phyloP scores from a whole-genome alignment of 345 rosid species.

The Schrenkiella parvula region DNA sequence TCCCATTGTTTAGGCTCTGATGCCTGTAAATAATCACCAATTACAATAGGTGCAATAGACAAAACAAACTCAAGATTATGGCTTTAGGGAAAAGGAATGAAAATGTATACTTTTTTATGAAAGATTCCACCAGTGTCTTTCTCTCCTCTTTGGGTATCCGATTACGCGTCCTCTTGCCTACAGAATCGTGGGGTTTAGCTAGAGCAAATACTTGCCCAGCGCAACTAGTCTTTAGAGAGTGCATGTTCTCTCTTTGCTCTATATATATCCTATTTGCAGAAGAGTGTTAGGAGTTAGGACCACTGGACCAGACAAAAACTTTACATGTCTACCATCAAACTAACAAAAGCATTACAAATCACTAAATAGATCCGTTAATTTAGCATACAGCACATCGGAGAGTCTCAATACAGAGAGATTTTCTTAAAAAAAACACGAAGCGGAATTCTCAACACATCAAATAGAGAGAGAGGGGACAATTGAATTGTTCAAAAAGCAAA shows the following conservation, averaged over 20 bases:
- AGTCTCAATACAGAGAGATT: not conserved
- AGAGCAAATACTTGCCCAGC: conserved; percentile 73
- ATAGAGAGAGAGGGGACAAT: conserved; percentile 2
- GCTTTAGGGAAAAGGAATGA: not conserved
- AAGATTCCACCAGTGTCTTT: conserved; percentile 73
- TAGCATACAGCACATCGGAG: not conserved
- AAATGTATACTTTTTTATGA: conserved; percentile 65
- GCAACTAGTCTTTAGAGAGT: conserved; percentile 62
- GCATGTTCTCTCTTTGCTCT: conserved; percentile 46
- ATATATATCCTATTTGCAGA: not conserved
- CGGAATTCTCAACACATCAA: not conserved
- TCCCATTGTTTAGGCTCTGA: conserved; percentile 66
- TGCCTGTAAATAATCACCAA: conserved; percentile 46
- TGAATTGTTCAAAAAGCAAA: not conserved
- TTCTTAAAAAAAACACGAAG: conserved; percentile 9
- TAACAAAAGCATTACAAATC: not conserved
- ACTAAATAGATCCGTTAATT: not conserved
- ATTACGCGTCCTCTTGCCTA: conserved; percentile 66
- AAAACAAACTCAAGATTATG: not conserved
- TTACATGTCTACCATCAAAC: not conserved
- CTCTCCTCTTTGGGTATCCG: conserved; percentile 97
- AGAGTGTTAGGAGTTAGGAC: too few relatives aligned
- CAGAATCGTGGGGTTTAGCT: conserved; percentile 66
- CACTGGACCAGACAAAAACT: not conserved
- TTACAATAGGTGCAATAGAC: not conserved